Conservation (phyloP, 1,284 basidiomycete genomes). For the Coriolopsis trogii region DNA sequence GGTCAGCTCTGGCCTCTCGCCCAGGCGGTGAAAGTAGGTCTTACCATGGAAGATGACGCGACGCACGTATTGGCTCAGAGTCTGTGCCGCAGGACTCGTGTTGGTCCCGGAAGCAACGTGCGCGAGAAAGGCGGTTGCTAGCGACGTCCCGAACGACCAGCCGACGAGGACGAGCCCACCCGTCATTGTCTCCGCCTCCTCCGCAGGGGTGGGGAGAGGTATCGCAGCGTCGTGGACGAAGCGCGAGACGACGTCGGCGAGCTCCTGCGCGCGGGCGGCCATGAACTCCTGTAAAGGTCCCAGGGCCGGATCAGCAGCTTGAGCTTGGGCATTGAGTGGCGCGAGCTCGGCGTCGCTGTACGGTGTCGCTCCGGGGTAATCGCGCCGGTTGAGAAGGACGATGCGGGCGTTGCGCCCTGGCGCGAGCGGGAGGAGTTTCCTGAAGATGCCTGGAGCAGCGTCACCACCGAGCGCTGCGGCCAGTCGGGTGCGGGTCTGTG, state of each 20-base stretch:
- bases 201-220: not conserved
- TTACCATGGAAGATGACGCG: conserved; percentile 29
- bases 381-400: conserved; percentile 35
- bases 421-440: conserved; percentile 18
- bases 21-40: not conserved
- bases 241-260: conserved; percentile 28
- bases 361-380: conserved; percentile 33
- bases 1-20: not conserved
- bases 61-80: conserved; percentile 22
- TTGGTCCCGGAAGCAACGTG: conserved; percentile 20
- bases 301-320: conserved; percentile 1
- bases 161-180: conserved; percentile 7
- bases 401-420: conserved; percentile 29
- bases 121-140: conserved; percentile 23
- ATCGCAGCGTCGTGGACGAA: conserved; percentile 22
- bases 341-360: conserved; percentile 28
- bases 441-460: conserved; percentile 28
- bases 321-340: not conserved
- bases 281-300: conserved; percentile 8
- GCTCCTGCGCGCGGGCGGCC: conserved; percentile 20
- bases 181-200: not conserved
- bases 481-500: not conserved
- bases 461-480: not conserved
- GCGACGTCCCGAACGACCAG: conserved; percentile 11
- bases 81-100: too few species aligned